A percentile compares a stretch with the other conserved stretches of the same genome.
Conservation (phyloP, 768 basidiomycete genomes). For the Hygrocybe punicea region DNA sequence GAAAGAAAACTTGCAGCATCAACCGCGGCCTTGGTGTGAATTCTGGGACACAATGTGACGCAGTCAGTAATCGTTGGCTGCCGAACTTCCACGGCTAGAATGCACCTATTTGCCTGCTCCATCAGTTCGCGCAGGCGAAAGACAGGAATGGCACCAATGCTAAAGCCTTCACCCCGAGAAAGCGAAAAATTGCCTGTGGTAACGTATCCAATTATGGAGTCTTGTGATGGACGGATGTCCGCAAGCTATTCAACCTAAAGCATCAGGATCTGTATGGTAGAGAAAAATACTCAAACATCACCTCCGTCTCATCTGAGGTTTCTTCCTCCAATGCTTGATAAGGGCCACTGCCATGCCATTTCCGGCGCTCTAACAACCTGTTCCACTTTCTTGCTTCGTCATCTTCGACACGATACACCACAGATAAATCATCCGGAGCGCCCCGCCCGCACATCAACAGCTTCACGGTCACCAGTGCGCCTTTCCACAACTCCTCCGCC, state of each 20-base stretch:
- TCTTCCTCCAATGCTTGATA: constrained; percentile 22
- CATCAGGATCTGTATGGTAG: constrained; percentile 6
- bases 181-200: constrained; percentile 85
- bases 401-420: constrained; percentile 63
- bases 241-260: constrained; percentile 39
- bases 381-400: constrained; percentile 39
- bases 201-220: constrained; percentile 70
- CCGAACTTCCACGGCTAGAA: neutral
- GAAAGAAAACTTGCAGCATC: constrained; percentile 20
- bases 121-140: constrained; percentile 47
- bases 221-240: constrained; percentile 38
- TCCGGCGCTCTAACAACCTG: neutral
- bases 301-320: constrained; percentile 30
- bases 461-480: constrained; percentile 66
- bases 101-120: constrained; percentile 45
- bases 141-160: constrained; percentile 70
- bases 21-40: constrained; percentile 7
- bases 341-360: no score
- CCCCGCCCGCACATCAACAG: constrained; percentile 65
- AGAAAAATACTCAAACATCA: neutral
- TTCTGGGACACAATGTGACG: constrained; percentile 27
- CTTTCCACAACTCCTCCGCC: constrained; percentile 47
- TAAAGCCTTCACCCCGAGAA: constrained; percentile 71
- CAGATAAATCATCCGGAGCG: constrained; percentile 67
- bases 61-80: neutral